phyloP scores from a whole-genome alignment of 208 protist genomes.

The Acanthamoeba lenticulata region DNA sequence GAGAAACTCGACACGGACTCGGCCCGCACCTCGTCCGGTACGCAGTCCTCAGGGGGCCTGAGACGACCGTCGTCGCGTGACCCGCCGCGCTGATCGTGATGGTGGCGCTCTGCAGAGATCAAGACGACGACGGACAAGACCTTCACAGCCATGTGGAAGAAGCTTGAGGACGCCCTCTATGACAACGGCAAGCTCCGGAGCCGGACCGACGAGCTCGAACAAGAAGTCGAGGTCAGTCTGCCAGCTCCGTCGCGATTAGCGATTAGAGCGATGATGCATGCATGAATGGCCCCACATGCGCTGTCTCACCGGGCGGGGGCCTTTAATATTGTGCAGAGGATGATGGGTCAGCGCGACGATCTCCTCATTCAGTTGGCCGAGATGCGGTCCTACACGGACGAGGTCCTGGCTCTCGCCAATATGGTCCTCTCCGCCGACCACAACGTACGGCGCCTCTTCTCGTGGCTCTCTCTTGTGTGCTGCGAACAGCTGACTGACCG shows the following conservation, averaged over 20 bases:
- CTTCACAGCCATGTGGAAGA: constrained; percentile 47
- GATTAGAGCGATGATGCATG: not conserved
- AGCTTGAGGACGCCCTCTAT: constrained; percentile 26
- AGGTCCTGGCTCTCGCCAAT: constrained; percentile 49
- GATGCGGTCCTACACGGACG: constrained; percentile 56
- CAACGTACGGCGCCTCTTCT: not conserved
- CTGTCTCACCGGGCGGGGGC: not conserved
- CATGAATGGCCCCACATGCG: not conserved
- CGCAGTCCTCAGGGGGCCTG: too few relatives aligned
- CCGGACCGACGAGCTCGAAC: constrained; percentile 23
- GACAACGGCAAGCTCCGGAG: constrained; percentile 42
- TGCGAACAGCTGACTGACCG: not conserved
- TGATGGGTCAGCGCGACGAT: constrained; percentile 45
- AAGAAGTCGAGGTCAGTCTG: constrained; percentile 57
- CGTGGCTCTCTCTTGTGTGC: not conserved
- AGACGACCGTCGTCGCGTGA: not conserved
- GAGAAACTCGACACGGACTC: not conserved
- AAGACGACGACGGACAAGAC: constrained; percentile 10
- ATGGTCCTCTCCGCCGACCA: constrained; percentile 24
- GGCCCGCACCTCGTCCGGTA: not conserved
- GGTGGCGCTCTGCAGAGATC: not conserved
- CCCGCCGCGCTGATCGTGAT: not conserved
- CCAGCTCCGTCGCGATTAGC: too few relatives aligned
- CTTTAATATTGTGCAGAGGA: not conserved
- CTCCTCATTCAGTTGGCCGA: constrained; percentile 54